Evolutionary conservation across 176 grass and related monocot genomes (phyloP).

Genomic region (Olyra latifolia): DNA sequence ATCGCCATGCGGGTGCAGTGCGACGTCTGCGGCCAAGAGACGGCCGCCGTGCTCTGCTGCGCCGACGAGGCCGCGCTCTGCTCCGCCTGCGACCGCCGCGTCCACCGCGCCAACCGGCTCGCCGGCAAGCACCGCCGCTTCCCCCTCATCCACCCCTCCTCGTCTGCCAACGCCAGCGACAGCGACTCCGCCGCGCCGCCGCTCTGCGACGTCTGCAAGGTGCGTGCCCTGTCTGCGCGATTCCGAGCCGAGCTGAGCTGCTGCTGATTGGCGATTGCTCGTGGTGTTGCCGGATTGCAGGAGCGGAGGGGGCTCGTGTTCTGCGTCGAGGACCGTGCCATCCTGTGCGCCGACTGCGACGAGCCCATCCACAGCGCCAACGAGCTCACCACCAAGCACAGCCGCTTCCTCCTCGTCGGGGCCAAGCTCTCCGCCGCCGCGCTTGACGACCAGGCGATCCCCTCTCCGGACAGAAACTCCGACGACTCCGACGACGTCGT

Average conservation of each 20-base stretch:
- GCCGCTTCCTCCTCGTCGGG: slow-evolving; percentile 78
- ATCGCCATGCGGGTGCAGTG: slow-evolving; percentile 72
- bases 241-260: not conserved
- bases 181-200: not conserved
- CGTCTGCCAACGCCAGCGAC: not conserved
- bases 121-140: slow-evolving; percentile 83
- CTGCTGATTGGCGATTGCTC: not conserved
- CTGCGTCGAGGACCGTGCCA: slow-evolving; percentile 96
- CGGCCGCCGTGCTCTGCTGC: slow-evolving; percentile 80
- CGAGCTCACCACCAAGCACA: slow-evolving; percentile 89
- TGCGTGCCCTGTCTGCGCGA: not conserved
- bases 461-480: slow-evolving; percentile 10
- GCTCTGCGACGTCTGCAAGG: slow-evolving; percentile 86
- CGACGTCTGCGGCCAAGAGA: slow-evolving; percentile 67
- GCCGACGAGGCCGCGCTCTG: slow-evolving; percentile 92
- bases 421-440: slow-evolving; percentile 55
- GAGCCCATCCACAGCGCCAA: slow-evolving; percentile 77
- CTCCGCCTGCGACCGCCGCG: slow-evolving; percentile 65
- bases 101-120: slow-evolving; percentile 83
- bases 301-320: slow-evolving; percentile 76
- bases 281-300: slow-evolving; percentile 33
- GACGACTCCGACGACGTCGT: not conserved
- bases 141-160: slow-evolving; percentile 38
- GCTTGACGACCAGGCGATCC: slow-evolving; percentile 19
- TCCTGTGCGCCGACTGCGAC: slow-evolving; percentile 93